Conservation (phyloP, 1,284 basidiomycete species). For the Leccinum ponderosum region DNA sequence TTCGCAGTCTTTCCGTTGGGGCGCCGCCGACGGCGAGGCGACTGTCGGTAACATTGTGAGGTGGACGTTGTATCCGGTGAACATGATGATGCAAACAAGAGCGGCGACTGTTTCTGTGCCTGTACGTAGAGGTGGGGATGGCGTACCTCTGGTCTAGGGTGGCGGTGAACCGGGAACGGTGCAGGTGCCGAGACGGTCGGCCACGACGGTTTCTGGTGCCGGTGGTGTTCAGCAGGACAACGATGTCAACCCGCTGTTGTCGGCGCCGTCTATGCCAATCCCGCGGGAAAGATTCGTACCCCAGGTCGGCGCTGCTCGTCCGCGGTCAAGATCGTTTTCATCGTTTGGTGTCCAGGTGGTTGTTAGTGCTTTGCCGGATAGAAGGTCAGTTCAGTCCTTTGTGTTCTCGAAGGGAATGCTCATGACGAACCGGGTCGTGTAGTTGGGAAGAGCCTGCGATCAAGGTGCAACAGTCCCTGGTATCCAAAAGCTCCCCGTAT, state of each 20-base stretch:
- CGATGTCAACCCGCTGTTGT: not conserved
- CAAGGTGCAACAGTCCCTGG: too few relatives aligned
- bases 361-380: slow-evolving; percentile 1
- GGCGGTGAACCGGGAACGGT: not conserved
- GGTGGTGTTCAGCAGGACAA: not conserved
- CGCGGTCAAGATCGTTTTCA: slow-evolving; percentile 74
- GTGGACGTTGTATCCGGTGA: not conserved
- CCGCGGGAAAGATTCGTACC: slow-evolving; percentile 66
- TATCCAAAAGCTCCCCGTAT: too few relatives aligned
- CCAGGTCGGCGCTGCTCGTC: slow-evolving; percentile 48
- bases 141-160: too few relatives aligned
- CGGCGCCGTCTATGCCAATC: slow-evolving; percentile 33
- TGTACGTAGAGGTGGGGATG: slow-evolving; percentile 21
- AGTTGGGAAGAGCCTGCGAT: too few relatives aligned
- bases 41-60: slow-evolving; percentile 53
- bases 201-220: not conserved
- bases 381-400: slow-evolving; percentile 21
- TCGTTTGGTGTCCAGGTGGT: slow-evolving; percentile 45
- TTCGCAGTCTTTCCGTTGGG: too few relatives aligned
- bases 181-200: slow-evolving; percentile 19
- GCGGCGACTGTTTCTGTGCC: slow-evolving; percentile 35
- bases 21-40: slow-evolving; percentile 12
- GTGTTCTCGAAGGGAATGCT: not conserved
- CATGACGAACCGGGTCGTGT: too few relatives aligned
- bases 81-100: slow-evolving; percentile 20